A percentile compares a stretch with the other conserved stretches of the same genome.
Evolutionary conservation across 2,329 filamentous ascomycete genomes (phyloP).

Genomic region (Zymoseptoria ardabiliae): DNA sequence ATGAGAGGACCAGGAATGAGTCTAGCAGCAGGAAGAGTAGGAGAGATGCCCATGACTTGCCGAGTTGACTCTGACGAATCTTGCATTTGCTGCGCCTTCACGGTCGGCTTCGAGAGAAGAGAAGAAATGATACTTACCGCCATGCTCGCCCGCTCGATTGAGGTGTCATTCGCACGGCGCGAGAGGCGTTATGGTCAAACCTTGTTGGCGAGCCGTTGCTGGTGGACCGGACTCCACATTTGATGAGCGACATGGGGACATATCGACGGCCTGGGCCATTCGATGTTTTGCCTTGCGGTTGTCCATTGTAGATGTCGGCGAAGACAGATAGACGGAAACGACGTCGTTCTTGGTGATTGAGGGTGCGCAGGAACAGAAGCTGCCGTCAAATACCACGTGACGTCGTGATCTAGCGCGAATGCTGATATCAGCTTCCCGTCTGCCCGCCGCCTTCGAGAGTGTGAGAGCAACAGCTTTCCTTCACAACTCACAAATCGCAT

Average conservation of each 20-base stretch:
- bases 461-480: background rate
- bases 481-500: background rate
- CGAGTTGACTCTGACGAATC: background rate
- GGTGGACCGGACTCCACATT: background rate
- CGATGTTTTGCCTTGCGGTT: background rate
- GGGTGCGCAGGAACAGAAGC: background rate
- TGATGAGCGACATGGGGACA: background rate
- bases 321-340: background rate
- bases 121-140: background rate
- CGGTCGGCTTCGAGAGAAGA: background rate
- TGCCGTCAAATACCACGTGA: too few relatives aligned
- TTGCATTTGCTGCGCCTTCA: background rate
- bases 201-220: background rate
- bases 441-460: too few relatives aligned
- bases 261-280: background rate
- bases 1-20: background rate
- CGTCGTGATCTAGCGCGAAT: background rate
- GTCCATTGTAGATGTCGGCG: background rate
- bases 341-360: background rate
- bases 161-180: background rate
- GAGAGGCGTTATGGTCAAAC: background rate
- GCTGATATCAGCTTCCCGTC: background rate
- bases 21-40: background rate
- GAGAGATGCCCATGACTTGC: background rate
- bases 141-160: background rate